Base-by-base conservation (phyloP, 371 early-diverging fungal species). In the Gilbertella persicaria region DNA sequence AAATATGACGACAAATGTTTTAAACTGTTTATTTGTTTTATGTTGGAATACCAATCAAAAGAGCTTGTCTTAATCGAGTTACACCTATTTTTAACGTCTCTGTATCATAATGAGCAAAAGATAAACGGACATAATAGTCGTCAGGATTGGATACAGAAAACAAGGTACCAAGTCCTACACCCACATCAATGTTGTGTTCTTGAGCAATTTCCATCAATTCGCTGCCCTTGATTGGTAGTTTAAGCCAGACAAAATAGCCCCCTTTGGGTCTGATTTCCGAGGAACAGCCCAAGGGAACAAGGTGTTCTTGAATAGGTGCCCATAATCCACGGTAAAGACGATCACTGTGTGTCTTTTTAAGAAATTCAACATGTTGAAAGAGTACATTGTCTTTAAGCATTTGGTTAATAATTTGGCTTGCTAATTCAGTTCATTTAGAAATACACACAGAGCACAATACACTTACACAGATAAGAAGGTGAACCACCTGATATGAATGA, bases 201-300 rank as follows among this genome's bases (percentile, higher is more conserved):
- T 49, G 26, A 2, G 61, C 67, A 10, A 53, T 47, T 13, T 54
- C 37, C 21, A 54, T 42, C 37, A 75, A 45, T 19, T 54, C 23
- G 10, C 16, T 23, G 25, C 50, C 53, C 12, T 25, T 43, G n/a
- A 73, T 35, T n/a, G 77, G 77, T 17, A 76, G 30, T 14, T 45
- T 59, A 7, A 76, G 24, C 77, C 77, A 76, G 21, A 76, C 45
- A 59, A 76, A 76, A 50, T 76, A 76, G 1, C 77, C 77, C 2
- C 77, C 73, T 20, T 28, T 45, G 4, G 77, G 77, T 30, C 40
- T 35, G 10, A 45, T 36, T 1, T 51, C 45, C 7, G 50, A 20
- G 5, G 45, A 28, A 36, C 73, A 76, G 6, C 77, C 77, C 8
- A 76, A 30, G 0, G 77, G 71, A 0, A 62, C 49, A 9, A 73